Evolutionary conservation across 2,329 filamentous ascomycete genomes (phyloP), one percentile per base, ranked within the genome.

Genomic region (Clonostachys sp.): DNA sequence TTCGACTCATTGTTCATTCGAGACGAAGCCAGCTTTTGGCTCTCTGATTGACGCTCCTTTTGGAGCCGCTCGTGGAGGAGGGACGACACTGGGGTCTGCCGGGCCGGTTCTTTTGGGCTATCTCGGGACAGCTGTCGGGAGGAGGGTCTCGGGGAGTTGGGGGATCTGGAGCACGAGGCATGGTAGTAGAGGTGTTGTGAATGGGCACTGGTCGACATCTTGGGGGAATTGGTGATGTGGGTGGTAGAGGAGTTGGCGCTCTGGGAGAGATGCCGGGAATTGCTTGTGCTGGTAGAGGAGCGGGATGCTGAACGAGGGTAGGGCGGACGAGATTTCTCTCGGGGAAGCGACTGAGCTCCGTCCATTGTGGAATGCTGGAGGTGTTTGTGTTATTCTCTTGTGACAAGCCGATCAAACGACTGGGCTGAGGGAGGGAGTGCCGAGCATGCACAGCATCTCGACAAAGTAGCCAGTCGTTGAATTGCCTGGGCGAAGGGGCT

Each of bases 61-160:
- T 74, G 71, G n/a, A 83, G 61, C 51, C 70, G 75, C 56, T 81
- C 78, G 42, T 80, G 78, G 3, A 83, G 64, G 45, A 80, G 75
- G 14, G 64, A 71, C 0, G 79, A 82, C 13, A 74, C 61, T 1
- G 68, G 65, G 24, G 61, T 59, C 41, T 66, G 70, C 14, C 67
- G 66, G 5, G 59, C 53, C 4, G 66, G 61, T 17, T 78, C 74
- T 33, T 64, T 62, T 38, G 65, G 67, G 16, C 66, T 60, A 49
- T 73, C 67, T 52, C 69, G 63, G 12, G 71, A 70, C n/a, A 73
- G 52, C 35, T 64, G 65, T 46, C 65, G 65, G 2, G 71, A 67
- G 5, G 60, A 59, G 2, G 68, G 61, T 24, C 69, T 66, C 12
- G 69, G 66, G 7, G 61, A 63, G 30, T 52, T 53, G 9, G 57